Conservation (phyloP, 306 rosid species). For the Quercus mongolica region DNA sequence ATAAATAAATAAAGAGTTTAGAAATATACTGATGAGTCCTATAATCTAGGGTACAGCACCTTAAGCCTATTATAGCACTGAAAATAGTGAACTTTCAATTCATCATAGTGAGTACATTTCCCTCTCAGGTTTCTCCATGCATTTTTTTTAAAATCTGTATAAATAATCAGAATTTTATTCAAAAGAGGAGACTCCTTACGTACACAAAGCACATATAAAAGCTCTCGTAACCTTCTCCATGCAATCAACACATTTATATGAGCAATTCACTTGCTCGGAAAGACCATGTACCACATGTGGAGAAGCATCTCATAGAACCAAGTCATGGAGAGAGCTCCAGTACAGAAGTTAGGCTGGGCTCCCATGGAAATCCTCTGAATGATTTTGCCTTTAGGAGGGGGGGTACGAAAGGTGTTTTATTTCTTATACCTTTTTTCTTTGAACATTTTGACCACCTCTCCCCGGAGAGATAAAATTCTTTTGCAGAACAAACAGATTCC, state of each 20-base stretch:
- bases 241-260: not conserved
- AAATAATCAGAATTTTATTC: no score
- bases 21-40: not conserved
- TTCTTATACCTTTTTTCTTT: constrained; percentile 35
- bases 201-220: no score
- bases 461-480: constrained; percentile 31
- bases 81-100: not conserved
- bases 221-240: not conserved
- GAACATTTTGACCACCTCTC: constrained; percentile 23
- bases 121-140: not conserved
- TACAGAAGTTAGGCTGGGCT: constrained; percentile 61
- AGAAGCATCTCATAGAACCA: not conserved
- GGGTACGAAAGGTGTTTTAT: constrained; percentile 50
- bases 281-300: constrained; percentile 7
- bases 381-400: constrained; percentile 56
- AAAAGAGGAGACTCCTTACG: no score
- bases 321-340: constrained; percentile 68
- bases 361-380: constrained; percentile 44
- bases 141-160: no score
- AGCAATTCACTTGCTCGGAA: constrained; percentile 5
- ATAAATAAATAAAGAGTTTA: not conserved
- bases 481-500: constrained; percentile 41
- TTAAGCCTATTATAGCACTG: not conserved
- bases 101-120: not conserved
- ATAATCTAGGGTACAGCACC: not conserved